A percentile compares a stretch with the other conserved stretches of the same genome.
Evolutionary conservation across 106 monocot species (phyloP).

Genomic region (Dioscorea dumetorum): DNA sequence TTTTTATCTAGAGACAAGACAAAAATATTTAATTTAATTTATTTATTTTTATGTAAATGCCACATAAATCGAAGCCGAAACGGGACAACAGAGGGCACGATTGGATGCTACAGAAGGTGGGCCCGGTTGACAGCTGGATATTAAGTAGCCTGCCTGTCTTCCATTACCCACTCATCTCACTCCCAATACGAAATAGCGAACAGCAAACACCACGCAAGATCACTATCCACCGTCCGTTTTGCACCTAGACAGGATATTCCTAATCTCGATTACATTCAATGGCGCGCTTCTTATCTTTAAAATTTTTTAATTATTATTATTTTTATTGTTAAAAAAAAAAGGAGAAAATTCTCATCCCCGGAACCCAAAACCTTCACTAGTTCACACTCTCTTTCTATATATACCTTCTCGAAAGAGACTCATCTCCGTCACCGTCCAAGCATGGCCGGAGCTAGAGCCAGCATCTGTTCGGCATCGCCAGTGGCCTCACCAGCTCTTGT

Average conservation of each 20-base stretch:
- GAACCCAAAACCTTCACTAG: no score
- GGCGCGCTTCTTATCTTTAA: background rate
- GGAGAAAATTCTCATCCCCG: no score
- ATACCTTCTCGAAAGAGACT: background rate
- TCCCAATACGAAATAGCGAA: no score
- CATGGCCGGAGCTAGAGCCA: background rate
- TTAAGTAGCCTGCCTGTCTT: slow-evolving; percentile 5
- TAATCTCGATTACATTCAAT: background rate
- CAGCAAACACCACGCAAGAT: no score
- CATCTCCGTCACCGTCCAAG: background rate
- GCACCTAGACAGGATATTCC: background rate
- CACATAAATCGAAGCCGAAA: no score
- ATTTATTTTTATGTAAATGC: no score
- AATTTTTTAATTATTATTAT: background rate
- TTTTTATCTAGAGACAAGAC: no score
- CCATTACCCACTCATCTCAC: slow-evolving; percentile 1
- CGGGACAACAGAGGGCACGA: no score
- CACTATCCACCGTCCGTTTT: no score
- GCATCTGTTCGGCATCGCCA: background rate
- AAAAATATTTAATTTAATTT: no score
- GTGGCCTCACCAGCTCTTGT: background rate
- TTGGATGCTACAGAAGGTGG: background rate
- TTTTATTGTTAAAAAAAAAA: no score
- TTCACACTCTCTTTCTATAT: background rate
- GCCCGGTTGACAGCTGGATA: slow-evolving; percentile 7